These are phyloP conservation scores for Fusarium sp. DNA, from an alignment of 2,329 filamentous ascomycete species.

Conservation along the genomic window DNA sequence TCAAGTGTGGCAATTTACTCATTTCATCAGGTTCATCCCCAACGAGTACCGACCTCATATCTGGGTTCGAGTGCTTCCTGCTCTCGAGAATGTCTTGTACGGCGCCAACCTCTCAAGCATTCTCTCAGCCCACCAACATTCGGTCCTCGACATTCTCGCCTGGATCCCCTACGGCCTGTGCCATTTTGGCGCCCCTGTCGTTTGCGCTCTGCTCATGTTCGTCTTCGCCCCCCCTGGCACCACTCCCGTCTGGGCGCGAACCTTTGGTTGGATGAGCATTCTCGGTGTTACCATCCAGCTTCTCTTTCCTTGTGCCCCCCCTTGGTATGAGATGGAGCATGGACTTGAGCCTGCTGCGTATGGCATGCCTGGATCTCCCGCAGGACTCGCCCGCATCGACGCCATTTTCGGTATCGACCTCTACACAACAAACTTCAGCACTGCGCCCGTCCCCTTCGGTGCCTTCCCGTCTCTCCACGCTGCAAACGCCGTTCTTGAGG, in stretches of 20 bases:
- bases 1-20: background rate
- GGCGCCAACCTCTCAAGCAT: slow-evolving; percentile 97
- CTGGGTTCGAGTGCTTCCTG: slow-evolving; percentile 94
- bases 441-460: slow-evolving; percentile 91
- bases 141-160: slow-evolving; percentile 85
- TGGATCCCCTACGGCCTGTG: slow-evolving; percentile 94
- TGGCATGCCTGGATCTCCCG: slow-evolving; percentile 88
- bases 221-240: slow-evolving; percentile 89
- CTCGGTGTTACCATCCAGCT: slow-evolving; percentile 89
- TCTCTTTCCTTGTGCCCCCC: slow-evolving; percentile 91
- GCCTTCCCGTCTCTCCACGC: slow-evolving; percentile 95
- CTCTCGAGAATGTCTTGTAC: slow-evolving; percentile 95
- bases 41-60: slow-evolving; percentile 90
- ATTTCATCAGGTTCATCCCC: slow-evolving; percentile 76
- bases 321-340: slow-evolving; percentile 96
- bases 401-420: slow-evolving; percentile 90
- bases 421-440: slow-evolving; percentile 92
- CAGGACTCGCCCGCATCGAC: slow-evolving; percentile 89
- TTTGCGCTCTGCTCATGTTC: slow-evolving; percentile 85
- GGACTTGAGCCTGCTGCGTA: slow-evolving; percentile 93
- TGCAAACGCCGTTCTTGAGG: slow-evolving; percentile 88
- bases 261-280: slow-evolving; percentile 94
- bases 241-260: slow-evolving; percentile 83
- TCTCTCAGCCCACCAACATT: slow-evolving; percentile 87
- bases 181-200: slow-evolving; percentile 87